Evolutionary conservation across 2,329 filamentous ascomycete genomes (phyloP), one percentile per base, ranked within the genome.

Genomic region (Ophiostoma sp.): DNA sequence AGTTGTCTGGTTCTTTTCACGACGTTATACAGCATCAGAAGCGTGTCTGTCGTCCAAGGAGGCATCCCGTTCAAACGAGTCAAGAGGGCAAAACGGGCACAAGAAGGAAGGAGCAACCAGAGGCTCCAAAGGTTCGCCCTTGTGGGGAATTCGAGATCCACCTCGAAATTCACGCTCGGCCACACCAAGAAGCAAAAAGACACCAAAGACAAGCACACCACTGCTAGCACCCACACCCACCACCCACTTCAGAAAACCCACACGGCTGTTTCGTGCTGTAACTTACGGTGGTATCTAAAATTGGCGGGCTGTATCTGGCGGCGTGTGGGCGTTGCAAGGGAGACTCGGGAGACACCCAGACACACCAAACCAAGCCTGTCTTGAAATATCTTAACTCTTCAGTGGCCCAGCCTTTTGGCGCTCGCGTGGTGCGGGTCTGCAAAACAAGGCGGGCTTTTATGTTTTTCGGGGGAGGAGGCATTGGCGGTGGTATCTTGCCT

Each of bases 361-460:
- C 4, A 36, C 33, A 36, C 33, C 33, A 8, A 36, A 36, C 33
- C 33, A 8, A 36, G 33, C 33, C 33, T 36, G 33, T 36, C 33
- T 8, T 36, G 33, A 36, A 36, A 8, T n/a, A n/a, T n/a, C n/a
- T n/a, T n/a, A n/a, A 17, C 28, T 15, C 42, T 39, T 36, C 2
- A 19, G 22, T 55, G 45, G 69, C 31, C 17, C n/a, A 45, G 55
- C 48, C 63, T 66, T 42, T 72, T 66, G 61, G 61, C 63, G 61
- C 69, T 71, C 71, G 63, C 55, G 52, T 68, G 71, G 66, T 66
- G 72, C 72, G 69, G 69, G 72, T 69, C 69, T 68, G 48, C 52
- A 61, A 28, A 55, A 22, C 36, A 63, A 70, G 73, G 69, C 74
- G 70, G 72, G 70, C n/a, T 74, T n/a, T n/a, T n/a, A n/a, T 73